Conservation (phyloP, 192 early-diverging fungal species). For the Entomortierella parvispora region DNA sequence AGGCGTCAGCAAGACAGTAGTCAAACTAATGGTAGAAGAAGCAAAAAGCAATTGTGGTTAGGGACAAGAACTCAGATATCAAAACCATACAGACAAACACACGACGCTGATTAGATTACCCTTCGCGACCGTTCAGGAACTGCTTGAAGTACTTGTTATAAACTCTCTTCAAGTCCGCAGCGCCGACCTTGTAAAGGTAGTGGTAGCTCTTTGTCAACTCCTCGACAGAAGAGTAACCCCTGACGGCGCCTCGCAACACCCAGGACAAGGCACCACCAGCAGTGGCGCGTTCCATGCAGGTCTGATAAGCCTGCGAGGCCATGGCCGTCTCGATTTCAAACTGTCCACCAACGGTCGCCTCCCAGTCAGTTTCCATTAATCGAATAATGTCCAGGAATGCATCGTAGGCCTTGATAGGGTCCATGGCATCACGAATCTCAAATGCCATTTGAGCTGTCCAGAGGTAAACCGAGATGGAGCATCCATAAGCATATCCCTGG, state of each 20-base stretch:
- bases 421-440: slow-evolving; percentile 40
- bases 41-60: no score
- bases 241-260: slow-evolving; percentile 41
- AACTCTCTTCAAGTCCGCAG: slow-evolving; percentile 62
- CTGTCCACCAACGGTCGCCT: slow-evolving; percentile 25
- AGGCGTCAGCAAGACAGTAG: slow-evolving; percentile 46
- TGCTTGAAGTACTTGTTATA: slow-evolving; percentile 65
- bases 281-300: slow-evolving; percentile 45
- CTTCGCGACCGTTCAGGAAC: slow-evolving; percentile 60
- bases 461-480: slow-evolving; percentile 59
- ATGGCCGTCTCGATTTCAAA: slow-evolving; percentile 50
- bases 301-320: slow-evolving; percentile 49
- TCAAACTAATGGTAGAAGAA: slow-evolving; percentile 11
- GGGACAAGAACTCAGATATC: background rate
- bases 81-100: background rate
- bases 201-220: slow-evolving; percentile 56
- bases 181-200: slow-evolving; percentile 61
- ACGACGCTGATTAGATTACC: slow-evolving; percentile 10
- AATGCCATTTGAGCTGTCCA: slow-evolving; percentile 66
- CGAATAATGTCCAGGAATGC: slow-evolving; percentile 51
- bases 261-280: slow-evolving; percentile 45
- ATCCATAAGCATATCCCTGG: slow-evolving; percentile 79
- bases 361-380: slow-evolving; percentile 47
- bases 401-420: slow-evolving; percentile 49
- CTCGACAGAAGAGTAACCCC: slow-evolving; percentile 62